Conservation (phyloP, 352 stramenopile species). For the Phytopythium cucurbitacearum region DNA sequence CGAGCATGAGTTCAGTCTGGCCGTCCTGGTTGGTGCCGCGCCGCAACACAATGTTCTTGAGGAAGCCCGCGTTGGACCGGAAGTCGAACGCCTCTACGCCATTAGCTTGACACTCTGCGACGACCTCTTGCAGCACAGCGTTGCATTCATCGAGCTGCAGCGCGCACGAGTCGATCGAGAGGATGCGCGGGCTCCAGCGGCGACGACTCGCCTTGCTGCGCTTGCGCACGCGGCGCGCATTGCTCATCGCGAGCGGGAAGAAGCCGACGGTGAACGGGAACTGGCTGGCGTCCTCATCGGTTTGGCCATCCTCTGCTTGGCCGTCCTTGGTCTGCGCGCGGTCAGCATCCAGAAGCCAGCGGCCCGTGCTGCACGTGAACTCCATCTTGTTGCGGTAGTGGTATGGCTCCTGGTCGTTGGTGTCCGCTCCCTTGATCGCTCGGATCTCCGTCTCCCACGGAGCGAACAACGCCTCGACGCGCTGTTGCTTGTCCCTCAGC, state of each 20-base stretch:
- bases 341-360: slow-evolving; percentile 56
- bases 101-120: slow-evolving; percentile 18
- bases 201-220: slow-evolving; percentile 16
- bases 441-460: slow-evolving; percentile 26
- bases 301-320: background rate
- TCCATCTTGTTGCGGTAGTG: slow-evolving; percentile 85
- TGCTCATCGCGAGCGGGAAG: slow-evolving; percentile 53
- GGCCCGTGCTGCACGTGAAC: slow-evolving; percentile 75
- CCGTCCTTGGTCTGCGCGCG: slow-evolving; percentile 10
- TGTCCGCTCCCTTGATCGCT: slow-evolving; percentile 29
- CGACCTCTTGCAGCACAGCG: slow-evolving; percentile 30
- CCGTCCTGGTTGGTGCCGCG: slow-evolving; percentile 24
- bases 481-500: slow-evolving; percentile 56
- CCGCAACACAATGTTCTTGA: slow-evolving; percentile 70
- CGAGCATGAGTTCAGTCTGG: slow-evolving; percentile 52
- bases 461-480: slow-evolving; percentile 36
- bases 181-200: slow-evolving; percentile 57
- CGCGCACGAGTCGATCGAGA: slow-evolving; percentile 58
- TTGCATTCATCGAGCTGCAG: slow-evolving; percentile 48
- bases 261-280: slow-evolving; percentile 64
- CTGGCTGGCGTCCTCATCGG: background rate
- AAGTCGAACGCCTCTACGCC: slow-evolving; percentile 57
- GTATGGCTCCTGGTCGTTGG: slow-evolving; percentile 11
- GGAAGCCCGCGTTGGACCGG: slow-evolving; percentile 42
- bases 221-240: slow-evolving; percentile 34